Conservation (phyloP, 257 asterid species). For the Solanum virginianum region DNA sequence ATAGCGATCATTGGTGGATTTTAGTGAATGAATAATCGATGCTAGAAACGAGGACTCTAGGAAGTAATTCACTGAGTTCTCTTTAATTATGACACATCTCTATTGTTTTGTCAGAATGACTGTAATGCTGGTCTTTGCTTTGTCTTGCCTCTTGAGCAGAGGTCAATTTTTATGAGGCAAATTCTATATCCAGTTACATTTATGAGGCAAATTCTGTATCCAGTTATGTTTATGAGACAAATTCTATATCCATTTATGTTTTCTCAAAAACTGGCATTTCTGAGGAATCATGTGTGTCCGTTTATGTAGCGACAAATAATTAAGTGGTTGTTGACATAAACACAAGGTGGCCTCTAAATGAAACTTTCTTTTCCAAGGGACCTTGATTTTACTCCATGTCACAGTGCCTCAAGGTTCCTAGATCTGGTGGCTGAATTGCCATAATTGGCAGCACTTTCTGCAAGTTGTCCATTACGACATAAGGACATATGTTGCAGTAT, state of each 20-base stretch:
- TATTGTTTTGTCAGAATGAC: neutral
- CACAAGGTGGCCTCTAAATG: neutral
- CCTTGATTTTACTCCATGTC: neutral
- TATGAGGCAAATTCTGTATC: neutral
- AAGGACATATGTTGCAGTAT: neutral
- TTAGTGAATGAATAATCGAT: neutral
- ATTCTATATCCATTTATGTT: neutral
- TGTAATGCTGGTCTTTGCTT: neutral
- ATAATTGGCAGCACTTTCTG: neutral
- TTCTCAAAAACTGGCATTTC: neutral
- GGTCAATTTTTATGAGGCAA: neutral
- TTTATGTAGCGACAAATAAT: neutral
- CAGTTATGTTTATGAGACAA: too few species aligned
- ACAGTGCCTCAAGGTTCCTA: neutral
- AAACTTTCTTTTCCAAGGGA: neutral
- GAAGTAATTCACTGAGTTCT: neutral
- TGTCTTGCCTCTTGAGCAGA: neutral
- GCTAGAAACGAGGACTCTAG: neutral
- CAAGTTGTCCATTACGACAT: neutral
- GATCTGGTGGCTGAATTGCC: neutral
- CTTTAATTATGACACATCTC: neutral
- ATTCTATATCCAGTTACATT: neutral
- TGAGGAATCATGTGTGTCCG: neutral
- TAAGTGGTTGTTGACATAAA: neutral
- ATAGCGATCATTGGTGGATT: neutral